A percentile compares a stretch with the other conserved stretches of the same genome.
Conservation (phyloP, 345 rosid species). For the Hevea brasiliensis region DNA sequence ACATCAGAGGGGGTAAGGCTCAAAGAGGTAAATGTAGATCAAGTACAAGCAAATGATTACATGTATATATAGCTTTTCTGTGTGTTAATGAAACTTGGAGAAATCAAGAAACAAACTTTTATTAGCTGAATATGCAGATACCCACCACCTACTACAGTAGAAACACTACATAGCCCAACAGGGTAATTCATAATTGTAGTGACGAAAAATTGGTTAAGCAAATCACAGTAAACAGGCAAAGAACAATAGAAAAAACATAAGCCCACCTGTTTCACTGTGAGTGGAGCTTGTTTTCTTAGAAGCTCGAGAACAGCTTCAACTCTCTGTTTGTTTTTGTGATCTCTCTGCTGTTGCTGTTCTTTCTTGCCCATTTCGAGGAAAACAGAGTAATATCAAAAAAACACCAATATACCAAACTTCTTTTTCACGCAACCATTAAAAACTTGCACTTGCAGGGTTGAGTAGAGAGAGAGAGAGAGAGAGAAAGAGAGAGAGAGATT, state of each 20-base stretch:
- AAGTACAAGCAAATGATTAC: neutral
- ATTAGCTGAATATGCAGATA: neutral
- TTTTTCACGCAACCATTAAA: constrained; percentile 59
- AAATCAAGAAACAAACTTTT: neutral
- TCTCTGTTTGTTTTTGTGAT: constrained; percentile 30
- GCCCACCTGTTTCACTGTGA: constrained; percentile 76
- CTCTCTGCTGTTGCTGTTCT: constrained; percentile 32
- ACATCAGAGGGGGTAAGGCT: neutral
- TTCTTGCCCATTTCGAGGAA: constrained; percentile 62
- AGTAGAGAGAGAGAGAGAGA: too few relatives aligned
- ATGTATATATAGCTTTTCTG: too few relatives aligned
- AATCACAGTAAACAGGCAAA: neutral
- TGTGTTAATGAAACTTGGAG: neutral
- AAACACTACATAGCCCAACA: neutral
- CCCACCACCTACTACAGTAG: neutral
- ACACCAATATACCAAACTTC: constrained; percentile 51
- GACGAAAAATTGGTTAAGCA: neutral
- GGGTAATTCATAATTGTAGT: neutral
- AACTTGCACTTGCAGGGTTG: constrained; percentile 23
- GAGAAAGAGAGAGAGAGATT: constrained; percentile 17
- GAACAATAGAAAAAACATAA: neutral
- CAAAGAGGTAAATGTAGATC: neutral
- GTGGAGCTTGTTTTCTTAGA: constrained; percentile 67
- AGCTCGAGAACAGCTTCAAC: constrained; percentile 68
- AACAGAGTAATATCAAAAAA: neutral